phyloP scores from a whole-genome alignment of 2,329 filamentous ascomycete species.

The Botrytis medusae region DNA sequence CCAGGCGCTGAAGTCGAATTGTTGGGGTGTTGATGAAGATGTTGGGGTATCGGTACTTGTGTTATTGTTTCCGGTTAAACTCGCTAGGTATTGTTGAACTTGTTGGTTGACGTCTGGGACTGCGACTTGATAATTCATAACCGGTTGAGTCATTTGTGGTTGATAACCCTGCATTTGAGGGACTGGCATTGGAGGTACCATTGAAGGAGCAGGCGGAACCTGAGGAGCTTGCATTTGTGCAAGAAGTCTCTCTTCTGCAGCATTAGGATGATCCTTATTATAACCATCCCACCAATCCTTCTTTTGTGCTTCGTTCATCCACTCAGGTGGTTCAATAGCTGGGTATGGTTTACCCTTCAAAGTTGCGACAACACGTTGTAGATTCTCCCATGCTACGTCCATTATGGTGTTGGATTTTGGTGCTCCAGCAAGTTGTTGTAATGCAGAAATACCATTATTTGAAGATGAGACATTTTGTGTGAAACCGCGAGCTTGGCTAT shows the following conservation, averaged over 20 bases:
- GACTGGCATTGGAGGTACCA: conserved; percentile 26
- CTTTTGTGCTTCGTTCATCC: conserved; percentile 50
- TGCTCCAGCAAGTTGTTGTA: conserved; percentile 28
- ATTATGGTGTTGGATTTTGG: conserved; percentile 22
- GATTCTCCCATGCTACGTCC: conserved; percentile 29
- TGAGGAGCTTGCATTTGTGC: conserved; percentile 31
- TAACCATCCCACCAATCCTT: conserved; percentile 55
- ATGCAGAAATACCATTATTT: conserved; percentile 23
- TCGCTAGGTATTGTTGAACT: conserved; percentile 33
- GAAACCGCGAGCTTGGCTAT: conserved; percentile 20
- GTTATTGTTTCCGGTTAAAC: conserved; percentile 32
- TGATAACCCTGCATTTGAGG: conserved; percentile 27
- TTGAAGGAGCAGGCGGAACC: conserved; percentile 32
- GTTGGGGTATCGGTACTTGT: neutral
- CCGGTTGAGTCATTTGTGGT: conserved; percentile 25
- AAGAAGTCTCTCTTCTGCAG: conserved; percentile 37
- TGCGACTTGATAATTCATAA: conserved; percentile 20
- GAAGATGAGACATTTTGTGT: conserved; percentile 19
- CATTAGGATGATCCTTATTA: conserved; percentile 42
- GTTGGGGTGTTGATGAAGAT: conserved; percentile 19
- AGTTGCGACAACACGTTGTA: conserved; percentile 38
- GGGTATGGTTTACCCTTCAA: conserved; percentile 51
- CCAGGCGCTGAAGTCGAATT: conserved; percentile 33
- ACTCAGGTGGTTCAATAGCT: conserved; percentile 52
- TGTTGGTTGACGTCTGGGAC: conserved; percentile 33